Conservation (phyloP, 768 basidiomycete genomes). For the Russula sp. region DNA sequence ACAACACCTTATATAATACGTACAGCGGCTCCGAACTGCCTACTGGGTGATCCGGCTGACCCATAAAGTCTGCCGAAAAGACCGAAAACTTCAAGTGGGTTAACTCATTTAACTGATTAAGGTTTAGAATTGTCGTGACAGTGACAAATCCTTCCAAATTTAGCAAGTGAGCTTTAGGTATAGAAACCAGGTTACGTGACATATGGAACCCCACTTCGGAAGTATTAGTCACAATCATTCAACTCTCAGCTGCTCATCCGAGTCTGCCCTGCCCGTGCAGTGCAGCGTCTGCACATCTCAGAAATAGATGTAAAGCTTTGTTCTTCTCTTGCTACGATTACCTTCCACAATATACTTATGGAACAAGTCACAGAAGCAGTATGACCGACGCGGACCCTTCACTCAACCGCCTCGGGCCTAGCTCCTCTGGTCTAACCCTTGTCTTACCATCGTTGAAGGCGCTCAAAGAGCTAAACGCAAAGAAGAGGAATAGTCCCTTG, state of each 20-base stretch:
- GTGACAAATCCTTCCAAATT: background rate
- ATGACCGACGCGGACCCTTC: slow-evolving; percentile 9
- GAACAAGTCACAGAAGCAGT: background rate
- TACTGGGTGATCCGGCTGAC: too few species aligned
- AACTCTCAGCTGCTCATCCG: background rate
- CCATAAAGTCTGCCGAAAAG: background rate
- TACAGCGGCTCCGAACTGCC: too few species aligned
- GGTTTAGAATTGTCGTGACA: too few species aligned
- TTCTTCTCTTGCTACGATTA: background rate
- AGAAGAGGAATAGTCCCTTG: slow-evolving; percentile 38
- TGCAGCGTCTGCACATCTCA: background rate
- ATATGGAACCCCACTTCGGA: background rate
- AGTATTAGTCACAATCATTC: background rate
- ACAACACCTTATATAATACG: too few species aligned
- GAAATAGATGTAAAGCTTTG: slow-evolving; percentile 1
- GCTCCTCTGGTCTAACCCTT: slow-evolving; percentile 50
- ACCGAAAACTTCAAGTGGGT: background rate
- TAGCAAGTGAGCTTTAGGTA: background rate
- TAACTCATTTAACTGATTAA: too few species aligned
- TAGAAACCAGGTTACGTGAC: background rate
- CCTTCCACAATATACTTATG: background rate
- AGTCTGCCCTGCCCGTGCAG: background rate
- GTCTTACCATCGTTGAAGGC: slow-evolving; percentile 62
- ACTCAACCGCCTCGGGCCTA: slow-evolving; percentile 7
- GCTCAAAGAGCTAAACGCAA: slow-evolving; percentile 50